Evolutionary conservation across 768 basidiomycete species (phyloP).

Genomic region (Paxillus ammoniavirescens): DNA sequence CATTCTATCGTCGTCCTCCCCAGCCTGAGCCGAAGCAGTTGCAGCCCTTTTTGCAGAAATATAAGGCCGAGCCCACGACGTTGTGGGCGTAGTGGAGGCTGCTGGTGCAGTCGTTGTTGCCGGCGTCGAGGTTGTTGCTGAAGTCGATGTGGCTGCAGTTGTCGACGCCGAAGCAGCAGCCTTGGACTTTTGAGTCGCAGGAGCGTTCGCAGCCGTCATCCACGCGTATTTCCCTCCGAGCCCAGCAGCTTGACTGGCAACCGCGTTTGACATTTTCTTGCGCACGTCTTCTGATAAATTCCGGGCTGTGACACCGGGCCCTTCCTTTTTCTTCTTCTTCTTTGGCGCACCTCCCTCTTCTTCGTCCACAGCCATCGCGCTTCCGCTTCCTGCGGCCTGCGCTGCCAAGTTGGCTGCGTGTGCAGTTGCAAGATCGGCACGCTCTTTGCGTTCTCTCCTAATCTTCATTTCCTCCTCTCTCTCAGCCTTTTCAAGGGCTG

Average conservation of each 20-base stretch:
- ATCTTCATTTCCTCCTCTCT: constrained; percentile 80
- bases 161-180: constrained; percentile 32
- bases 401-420: constrained; percentile 63
- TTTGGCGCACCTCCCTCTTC: constrained; percentile 64
- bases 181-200: constrained; percentile 40
- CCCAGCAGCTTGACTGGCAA: constrained; percentile 87
- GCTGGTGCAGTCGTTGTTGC: constrained; percentile 34
- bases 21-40: constrained; percentile 29
- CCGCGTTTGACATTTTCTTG: constrained; percentile 90
- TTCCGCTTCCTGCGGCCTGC: constrained; percentile 42
- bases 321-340: constrained; percentile 80
- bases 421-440: constrained; percentile 68
- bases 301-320: constrained; percentile 78
- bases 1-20: constrained; percentile 59
- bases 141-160: constrained; percentile 24
- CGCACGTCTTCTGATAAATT: constrained; percentile 91
- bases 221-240: constrained; percentile 80
- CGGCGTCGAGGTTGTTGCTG: constrained; percentile 25
- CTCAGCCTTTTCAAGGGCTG: constrained; percentile 72
- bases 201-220: constrained; percentile 71
- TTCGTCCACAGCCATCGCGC: constrained; percentile 35
- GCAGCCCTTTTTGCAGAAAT: constrained; percentile 50
- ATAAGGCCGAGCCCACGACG: constrained; percentile 64
- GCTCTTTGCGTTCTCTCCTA: constrained; percentile 75
- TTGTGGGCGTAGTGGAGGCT: constrained; percentile 23